Conservation (phyloP, 2,329 filamentous ascomycete genomes). For the Sphaerulina vaccinii region DNA sequence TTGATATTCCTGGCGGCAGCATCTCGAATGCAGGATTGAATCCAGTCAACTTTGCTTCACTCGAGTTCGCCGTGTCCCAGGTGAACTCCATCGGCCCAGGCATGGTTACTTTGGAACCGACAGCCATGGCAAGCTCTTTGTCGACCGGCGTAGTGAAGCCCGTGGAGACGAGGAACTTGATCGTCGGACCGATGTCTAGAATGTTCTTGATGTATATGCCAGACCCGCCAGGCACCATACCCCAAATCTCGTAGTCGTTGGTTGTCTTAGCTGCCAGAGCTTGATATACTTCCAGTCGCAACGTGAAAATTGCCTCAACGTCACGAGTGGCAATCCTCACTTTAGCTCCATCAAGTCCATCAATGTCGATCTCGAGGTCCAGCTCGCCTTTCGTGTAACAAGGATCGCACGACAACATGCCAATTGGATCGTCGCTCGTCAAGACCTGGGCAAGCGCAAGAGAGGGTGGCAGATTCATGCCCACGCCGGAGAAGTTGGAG, state of each 20-base stretch:
- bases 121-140: slow-evolving; percentile 1
- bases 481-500: slow-evolving; percentile 11
- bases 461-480: slow-evolving; percentile 4
- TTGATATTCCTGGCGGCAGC: slow-evolving; percentile 2
- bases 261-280: not conserved
- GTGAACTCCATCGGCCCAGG: slow-evolving; percentile 3
- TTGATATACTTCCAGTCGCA: slow-evolving; percentile 8
- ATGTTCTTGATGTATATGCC: slow-evolving; percentile 17
- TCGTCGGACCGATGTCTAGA: slow-evolving; percentile 14
- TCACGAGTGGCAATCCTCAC: not conserved
- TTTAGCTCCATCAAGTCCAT: slow-evolving; percentile 3
- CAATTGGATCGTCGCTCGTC: slow-evolving; percentile 1
- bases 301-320: slow-evolving; percentile 1
- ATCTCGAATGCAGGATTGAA: slow-evolving; percentile 10
- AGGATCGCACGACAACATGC: slow-evolving; percentile 9
- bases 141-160: slow-evolving; percentile 1
- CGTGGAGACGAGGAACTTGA: slow-evolving; percentile 13
- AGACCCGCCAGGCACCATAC: slow-evolving; percentile 1
- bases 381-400: slow-evolving; percentile 9
- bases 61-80: not conserved
- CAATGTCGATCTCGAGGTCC: slow-evolving; percentile 9
- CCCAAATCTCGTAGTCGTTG: slow-evolving; percentile 13
- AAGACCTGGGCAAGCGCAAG: not conserved
- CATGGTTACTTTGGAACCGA: slow-evolving; percentile 12
- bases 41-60: slow-evolving; percentile 2